phyloP scores from a whole-genome alignment of 257 asterid genomes.

The Scutellaria galericulata region DNA sequence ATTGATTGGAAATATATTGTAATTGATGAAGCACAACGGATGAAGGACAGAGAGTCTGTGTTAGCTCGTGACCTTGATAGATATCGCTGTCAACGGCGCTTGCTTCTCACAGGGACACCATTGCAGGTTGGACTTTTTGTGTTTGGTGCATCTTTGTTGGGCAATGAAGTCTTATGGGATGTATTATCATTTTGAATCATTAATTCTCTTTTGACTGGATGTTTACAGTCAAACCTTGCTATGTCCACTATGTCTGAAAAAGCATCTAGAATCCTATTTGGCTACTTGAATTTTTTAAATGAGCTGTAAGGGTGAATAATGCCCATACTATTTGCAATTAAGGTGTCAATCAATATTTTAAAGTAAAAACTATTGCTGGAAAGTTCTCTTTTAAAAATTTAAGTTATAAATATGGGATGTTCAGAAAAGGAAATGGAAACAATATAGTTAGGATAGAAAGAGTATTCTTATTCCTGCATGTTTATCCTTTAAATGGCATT shows the following conservation, averaged over 20 bases:
- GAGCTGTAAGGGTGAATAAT: constrained; percentile 20
- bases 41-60: constrained; percentile 99
- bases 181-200: constrained; percentile 1
- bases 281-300: background rate
- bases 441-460: background rate
- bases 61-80: constrained; percentile 99
- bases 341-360: constrained; percentile 6
- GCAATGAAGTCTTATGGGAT: constrained; percentile 12
- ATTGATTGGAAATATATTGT: constrained; percentile 97
- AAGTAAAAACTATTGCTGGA: background rate
- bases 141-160: constrained; percentile 24
- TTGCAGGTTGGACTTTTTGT: constrained; percentile 67
- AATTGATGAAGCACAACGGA: constrained; percentile 99
- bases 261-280: background rate
- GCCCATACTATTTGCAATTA: background rate
- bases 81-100: constrained; percentile 99
- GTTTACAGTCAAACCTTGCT: background rate
- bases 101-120: constrained; percentile 99
- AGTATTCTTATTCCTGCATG: background rate
- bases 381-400: background rate
- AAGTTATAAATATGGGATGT: background rate
- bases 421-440: background rate
- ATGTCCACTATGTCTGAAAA: background rate
- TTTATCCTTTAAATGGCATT: constrained; percentile 23
- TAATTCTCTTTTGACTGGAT: constrained; percentile 7